Evolutionary conservation across 768 basidiomycete species (phyloP).

Genomic region (Termitomyces heimii): DNA sequence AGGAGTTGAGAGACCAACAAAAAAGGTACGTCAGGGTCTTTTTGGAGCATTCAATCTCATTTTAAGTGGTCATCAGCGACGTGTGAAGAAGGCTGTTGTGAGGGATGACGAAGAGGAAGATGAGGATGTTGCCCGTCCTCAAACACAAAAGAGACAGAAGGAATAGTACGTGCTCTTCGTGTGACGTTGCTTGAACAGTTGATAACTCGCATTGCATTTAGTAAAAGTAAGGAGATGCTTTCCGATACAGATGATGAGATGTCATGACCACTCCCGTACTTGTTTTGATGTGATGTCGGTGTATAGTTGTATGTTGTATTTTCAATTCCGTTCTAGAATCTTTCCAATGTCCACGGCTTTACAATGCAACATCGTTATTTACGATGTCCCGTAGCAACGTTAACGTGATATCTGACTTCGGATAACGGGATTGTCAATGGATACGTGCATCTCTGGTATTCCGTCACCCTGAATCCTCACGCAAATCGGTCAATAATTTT

Average conservation of each 20-base stretch:
- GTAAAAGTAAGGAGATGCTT: constrained; percentile 86
- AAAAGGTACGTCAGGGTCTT: constrained; percentile 47
- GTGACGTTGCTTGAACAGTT: constrained; percentile 1
- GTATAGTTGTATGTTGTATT: constrained; percentile 5
- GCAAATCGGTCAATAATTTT: neutral
- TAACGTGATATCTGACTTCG: neutral
- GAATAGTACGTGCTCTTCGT: constrained; percentile 52
- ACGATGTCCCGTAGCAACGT: neutral
- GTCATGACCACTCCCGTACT: constrained; percentile 31
- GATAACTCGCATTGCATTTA: constrained; percentile 21
- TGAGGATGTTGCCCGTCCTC: constrained; percentile 20
- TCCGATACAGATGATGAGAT: constrained; percentile 87
- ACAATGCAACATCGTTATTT: neutral
- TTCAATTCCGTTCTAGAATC: neutral
- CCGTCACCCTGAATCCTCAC: neutral
- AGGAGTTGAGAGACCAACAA: constrained; percentile 53
- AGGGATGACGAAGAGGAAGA: constrained; percentile 77
- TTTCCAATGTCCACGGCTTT: neutral
- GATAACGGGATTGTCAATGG: neutral
- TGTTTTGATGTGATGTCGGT: neutral
- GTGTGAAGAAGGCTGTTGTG: constrained; percentile 68
- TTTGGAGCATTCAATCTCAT: neutral
- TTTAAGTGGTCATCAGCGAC: constrained; percentile 30
- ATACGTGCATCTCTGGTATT: neutral
- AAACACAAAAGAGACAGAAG: constrained; percentile 72